Percentiles rank a stretch among this genome's conserved stretches.
phyloP scores from a whole-genome alignment of 2,329 filamentous ascomycete species.

The Colletotrichum horii region DNA sequence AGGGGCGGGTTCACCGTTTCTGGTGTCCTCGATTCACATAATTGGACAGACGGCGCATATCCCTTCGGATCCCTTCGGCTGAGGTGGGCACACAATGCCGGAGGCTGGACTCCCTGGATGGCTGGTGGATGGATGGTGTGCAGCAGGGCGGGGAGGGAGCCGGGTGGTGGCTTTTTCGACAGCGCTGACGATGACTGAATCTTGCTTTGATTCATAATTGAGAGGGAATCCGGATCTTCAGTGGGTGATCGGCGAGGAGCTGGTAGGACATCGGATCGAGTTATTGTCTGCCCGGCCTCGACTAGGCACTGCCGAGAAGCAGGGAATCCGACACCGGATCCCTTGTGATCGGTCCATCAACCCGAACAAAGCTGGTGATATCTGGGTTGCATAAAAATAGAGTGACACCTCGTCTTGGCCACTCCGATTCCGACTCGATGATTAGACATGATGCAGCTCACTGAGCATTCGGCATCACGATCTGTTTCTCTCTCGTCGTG shows the following conservation, averaged over 20 bases:
- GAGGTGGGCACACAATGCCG: not conserved
- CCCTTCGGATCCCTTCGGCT: slow-evolving; percentile 7
- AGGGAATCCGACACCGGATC: not conserved
- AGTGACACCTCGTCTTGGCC: not conserved
- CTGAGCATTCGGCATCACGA: not conserved
- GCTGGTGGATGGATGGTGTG: not conserved
- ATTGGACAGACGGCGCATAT: not conserved
- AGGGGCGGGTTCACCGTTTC: slow-evolving; percentile 1
- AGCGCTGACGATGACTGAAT: not conserved
- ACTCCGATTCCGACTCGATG: not conserved
- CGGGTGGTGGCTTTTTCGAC: not conserved
- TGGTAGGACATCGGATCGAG: not conserved
- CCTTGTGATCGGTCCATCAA: not conserved
- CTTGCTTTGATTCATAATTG: not conserved
- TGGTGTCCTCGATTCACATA: not conserved
- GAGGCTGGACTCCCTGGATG: slow-evolving; percentile 19
- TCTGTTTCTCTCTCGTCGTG: not conserved
- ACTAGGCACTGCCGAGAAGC: not conserved
- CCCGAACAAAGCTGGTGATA: not conserved
- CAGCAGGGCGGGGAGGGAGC: not conserved
- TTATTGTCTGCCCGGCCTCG: not conserved
- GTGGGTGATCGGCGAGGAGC: not conserved
- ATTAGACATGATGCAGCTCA: not conserved
- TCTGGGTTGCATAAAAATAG: not conserved
- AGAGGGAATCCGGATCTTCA: not conserved